phyloP scores from a whole-genome alignment of 2,329 filamentous ascomycete genomes.

The Hirsutella thompsonii region DNA sequence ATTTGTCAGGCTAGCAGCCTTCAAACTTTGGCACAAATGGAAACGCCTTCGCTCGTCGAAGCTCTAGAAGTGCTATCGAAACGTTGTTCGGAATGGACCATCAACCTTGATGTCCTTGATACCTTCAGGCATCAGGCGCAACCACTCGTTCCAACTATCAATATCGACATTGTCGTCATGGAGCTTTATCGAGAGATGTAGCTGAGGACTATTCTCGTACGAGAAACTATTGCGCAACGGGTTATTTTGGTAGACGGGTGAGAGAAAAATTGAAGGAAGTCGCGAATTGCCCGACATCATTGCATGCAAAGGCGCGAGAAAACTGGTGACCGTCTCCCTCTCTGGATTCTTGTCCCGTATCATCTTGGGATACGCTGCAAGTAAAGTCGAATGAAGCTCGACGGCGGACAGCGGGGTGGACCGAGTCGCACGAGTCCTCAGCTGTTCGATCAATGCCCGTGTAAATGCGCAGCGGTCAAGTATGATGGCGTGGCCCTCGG shows the following conservation, averaged over 20 bases:
- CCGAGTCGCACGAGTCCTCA: conserved; percentile 33
- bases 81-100: conserved; percentile 26
- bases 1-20: no score
- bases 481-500: conserved; percentile 34
- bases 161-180: conserved; percentile 36
- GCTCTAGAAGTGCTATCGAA: conserved; percentile 6
- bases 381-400: conserved; percentile 40
- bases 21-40: no score
- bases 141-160: conserved; percentile 44
- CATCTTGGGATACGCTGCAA: conserved; percentile 37
- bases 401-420: conserved; percentile 33
- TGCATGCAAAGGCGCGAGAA: conserved; percentile 41
- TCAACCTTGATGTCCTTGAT: conserved; percentile 43
- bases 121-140: conserved; percentile 44
- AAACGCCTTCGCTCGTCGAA: no score
- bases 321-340: conserved; percentile 31
- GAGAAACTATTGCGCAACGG: conserved; percentile 23
- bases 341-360: conserved; percentile 36
- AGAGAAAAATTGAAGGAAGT: conserved; percentile 42
- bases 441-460: conserved; percentile 32
- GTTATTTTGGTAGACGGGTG: conserved; percentile 31
- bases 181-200: conserved; percentile 37
- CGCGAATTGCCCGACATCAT: conserved; percentile 40
- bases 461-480: conserved; percentile 41
- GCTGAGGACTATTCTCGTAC: conserved; percentile 30